Evolutionary conservation across 768 basidiomycete genomes (phyloP), one percentile per base, ranked within the genome.

Genomic region (Mycena belliarum): DNA sequence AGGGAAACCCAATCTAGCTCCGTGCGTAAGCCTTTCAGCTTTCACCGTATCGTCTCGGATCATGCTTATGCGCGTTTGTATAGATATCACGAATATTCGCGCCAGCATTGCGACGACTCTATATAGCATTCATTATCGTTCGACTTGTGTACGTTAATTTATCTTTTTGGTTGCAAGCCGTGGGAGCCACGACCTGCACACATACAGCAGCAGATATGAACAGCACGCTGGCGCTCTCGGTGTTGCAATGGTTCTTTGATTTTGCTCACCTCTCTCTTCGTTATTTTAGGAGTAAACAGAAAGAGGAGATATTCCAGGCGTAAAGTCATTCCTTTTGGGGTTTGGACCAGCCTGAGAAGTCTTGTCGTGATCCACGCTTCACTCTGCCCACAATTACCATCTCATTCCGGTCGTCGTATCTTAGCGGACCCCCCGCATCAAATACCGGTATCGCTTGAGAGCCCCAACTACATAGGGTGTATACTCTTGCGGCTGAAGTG

Each of bases 321-420:
- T 38, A 55, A 32, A 47, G 18, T 57, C 58, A 60, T 60, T 63
- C 62, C 62, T 56, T 59, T 63, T 60, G 62, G 58, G 55, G 62
- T 54, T 63, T 54, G 58, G 32, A 20, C 46, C 33, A 35, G 33
- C 33, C 33, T 35, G 33, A 57, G 23, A 29, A 54, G 33, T 35
- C 53, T 45, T 59, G 52, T 52, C 41, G 52, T 63, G 56, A 59
- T 55, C 38, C 52, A 63, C 61, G 33, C 49, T 35, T 41, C 45
- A 32, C 38, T 10, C 43, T 52, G 53, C 57, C 35, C 55, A 47
- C 37, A 32, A 28, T 52, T 33, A 28, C 41, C 54, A 42, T 37
- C 46, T 47, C 55, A 49, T 59, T 63, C 51, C 53, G 48, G 25
- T 45, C 55, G 54, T 57, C 54, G 55, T 45, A 44, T 38, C 42